Evolutionary conservation across 768 basidiomycete species (phyloP).

Genomic region (Russula sp.): DNA sequence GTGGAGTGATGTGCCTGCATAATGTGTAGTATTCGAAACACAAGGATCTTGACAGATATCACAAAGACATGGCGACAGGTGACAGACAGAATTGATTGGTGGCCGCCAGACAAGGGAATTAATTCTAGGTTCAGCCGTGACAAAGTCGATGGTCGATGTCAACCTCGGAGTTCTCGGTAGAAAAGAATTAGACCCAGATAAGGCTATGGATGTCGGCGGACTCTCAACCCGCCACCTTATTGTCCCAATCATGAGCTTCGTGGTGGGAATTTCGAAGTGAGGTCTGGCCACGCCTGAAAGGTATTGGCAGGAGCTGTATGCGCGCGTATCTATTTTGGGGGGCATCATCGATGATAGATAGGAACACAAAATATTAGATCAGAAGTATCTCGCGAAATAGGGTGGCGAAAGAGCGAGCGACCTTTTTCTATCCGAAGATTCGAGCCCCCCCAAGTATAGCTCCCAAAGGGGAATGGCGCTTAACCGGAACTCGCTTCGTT

Average conservation of each 20-base stretch:
- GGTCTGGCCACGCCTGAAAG: too few species aligned
- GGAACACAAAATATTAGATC: conserved; percentile 47
- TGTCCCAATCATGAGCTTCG: conserved; percentile 47
- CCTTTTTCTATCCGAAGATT: conserved; percentile 62
- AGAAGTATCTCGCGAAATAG: conserved; percentile 45
- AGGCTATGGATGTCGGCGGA: conserved; percentile 46
- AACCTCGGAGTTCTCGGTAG: conserved; percentile 31
- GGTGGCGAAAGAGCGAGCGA: conserved; percentile 53
- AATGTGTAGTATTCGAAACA: too few species aligned
- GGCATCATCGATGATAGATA: conserved; percentile 26
- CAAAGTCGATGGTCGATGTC: conserved; percentile 60
- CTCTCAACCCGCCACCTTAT: conserved; percentile 54
- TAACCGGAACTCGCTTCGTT: too few species aligned
- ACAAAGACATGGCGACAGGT: too few species aligned
- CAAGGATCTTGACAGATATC: too few species aligned
- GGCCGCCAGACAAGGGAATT: too few species aligned
- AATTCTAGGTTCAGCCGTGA: conserved; percentile 4
- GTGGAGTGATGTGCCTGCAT: too few species aligned
- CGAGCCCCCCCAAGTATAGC: conserved; percentile 37
- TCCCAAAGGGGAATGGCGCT: too few species aligned
- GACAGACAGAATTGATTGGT: too few species aligned
- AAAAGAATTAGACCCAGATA: conserved; percentile 8
- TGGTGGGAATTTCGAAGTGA: too few species aligned
- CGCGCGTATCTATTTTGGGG: not conserved
- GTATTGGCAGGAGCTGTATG: too few species aligned